phyloP scores from a whole-genome alignment of 768 basidiomycete species.

The Tricholoma terreum region DNA sequence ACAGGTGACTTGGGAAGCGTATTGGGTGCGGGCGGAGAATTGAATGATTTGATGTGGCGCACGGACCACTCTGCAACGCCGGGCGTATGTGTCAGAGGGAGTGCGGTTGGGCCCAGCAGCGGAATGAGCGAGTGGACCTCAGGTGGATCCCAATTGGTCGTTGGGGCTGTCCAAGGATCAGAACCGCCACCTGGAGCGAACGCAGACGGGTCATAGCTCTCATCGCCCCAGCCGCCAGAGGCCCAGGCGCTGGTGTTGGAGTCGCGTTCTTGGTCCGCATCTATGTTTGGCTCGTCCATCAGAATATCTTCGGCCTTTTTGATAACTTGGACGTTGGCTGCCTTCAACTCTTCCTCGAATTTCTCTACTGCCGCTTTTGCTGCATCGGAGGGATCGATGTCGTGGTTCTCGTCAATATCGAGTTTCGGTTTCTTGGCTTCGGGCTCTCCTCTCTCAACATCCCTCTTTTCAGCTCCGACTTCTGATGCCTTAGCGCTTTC shows the following conservation, averaged over 20 bases:
- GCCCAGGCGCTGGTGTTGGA: background rate
- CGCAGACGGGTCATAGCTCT: background rate
- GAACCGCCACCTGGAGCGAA: background rate
- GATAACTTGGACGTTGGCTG: conserved; percentile 29
- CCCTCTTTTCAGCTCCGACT: background rate
- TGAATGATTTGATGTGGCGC: conserved; percentile 50
- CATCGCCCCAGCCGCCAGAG: conserved; percentile 4
- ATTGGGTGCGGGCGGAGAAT: conserved; percentile 31
- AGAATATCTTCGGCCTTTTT: conserved; percentile 10
- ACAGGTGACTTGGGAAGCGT: conserved; percentile 24
- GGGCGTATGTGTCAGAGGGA: conserved; percentile 61
- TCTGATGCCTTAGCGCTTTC: conserved; percentile 4
- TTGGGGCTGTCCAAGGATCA: conserved; percentile 9
- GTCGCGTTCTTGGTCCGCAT: conserved; percentile 11
- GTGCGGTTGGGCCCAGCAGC: conserved; percentile 51
- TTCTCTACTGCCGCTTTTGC: conserved; percentile 16
- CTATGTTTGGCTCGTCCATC: conserved; percentile 10
- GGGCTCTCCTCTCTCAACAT: conserved; percentile 1
- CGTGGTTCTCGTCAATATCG: conserved; percentile 6
- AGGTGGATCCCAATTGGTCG: conserved; percentile 17
- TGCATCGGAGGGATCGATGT: conserved; percentile 2
- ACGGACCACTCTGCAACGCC: conserved; percentile 67
- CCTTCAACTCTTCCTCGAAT: conserved; percentile 39
- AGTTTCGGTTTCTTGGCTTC: conserved; percentile 15
- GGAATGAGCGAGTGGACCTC: conserved; percentile 30